Percentiles rank a stretch among this genome's conserved stretches.
These are phyloP conservation scores for Ustulina deusta DNA, from an alignment of 2,329 filamentous ascomycete genomes.

Conservation along the genomic window DNA sequence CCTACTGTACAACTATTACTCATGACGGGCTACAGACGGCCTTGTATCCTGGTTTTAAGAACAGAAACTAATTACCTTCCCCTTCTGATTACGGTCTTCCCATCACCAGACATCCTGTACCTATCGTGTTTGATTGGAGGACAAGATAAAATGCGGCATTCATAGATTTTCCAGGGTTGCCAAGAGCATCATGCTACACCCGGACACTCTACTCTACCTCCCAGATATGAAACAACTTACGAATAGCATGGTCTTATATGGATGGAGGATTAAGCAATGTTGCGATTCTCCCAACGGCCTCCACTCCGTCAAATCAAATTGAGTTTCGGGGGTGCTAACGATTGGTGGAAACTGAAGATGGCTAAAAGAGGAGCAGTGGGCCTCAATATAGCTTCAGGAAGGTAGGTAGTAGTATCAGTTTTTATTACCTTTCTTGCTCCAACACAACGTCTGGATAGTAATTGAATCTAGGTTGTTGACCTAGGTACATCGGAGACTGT, in stretches of 20 bases:
- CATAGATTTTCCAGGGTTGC: constrained; percentile 8
- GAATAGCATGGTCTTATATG: neutral
- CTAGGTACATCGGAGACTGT: neutral
- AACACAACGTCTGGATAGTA: neutral
- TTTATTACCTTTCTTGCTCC: neutral
- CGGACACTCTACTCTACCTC: neutral
- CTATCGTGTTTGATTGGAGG: constrained; percentile 8
- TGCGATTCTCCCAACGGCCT: neutral
- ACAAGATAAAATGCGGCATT: neutral
- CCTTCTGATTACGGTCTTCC: constrained; percentile 12
- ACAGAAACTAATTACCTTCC: neutral
- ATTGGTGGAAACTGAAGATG: constrained; percentile 27
- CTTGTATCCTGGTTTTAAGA: constrained; percentile 8
- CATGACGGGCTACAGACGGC: neutral
- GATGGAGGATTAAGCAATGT: neutral
- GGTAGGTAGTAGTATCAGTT: constrained; percentile 7
- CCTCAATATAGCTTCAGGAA: constrained; percentile 16
- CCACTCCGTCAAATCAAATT: neutral
- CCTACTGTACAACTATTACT: neutral
- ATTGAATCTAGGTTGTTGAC: neutral
- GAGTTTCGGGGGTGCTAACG: neutral
- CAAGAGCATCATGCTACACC: neutral
- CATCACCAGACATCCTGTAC: too few species aligned
- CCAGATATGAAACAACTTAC: neutral
- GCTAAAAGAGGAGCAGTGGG: neutral